These are phyloP conservation scores for Pyrenophora tritici-repentis DNA, from an alignment of 2,329 filamentous ascomycete genomes.

Conservation along the genomic window DNA sequence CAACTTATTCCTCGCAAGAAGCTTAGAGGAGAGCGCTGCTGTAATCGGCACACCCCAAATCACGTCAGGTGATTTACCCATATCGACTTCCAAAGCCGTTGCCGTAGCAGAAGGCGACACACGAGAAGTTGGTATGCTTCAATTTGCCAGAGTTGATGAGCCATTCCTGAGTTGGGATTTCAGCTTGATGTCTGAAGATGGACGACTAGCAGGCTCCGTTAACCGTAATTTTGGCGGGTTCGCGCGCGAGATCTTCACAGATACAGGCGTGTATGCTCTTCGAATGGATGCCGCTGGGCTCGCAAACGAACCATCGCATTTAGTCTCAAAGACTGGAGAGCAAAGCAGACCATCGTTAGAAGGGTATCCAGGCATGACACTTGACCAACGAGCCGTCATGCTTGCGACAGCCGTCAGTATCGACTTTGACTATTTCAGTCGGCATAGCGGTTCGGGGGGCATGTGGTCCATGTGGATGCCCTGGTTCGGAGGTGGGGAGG, in stretches of 20 bases:
- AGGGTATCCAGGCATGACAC: slow-evolving; percentile 59
- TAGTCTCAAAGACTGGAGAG: slow-evolving; percentile 47
- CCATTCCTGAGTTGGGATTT: slow-evolving; percentile 70
- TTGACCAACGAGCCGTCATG: slow-evolving; percentile 70
- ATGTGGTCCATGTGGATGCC: slow-evolving; percentile 59
- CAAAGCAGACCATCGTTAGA: slow-evolving; percentile 20
- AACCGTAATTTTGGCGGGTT: slow-evolving; percentile 68
- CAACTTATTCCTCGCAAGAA: slow-evolving; percentile 65
- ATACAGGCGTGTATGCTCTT: slow-evolving; percentile 67
- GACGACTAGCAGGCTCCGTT: slow-evolving; percentile 62
- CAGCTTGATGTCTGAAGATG: slow-evolving; percentile 58
- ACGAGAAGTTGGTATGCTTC: slow-evolving; percentile 55
- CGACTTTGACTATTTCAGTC: slow-evolving; percentile 71
- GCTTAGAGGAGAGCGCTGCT: slow-evolving; percentile 46
- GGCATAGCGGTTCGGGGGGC: slow-evolving; percentile 58
- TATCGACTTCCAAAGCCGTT: slow-evolving; percentile 57
- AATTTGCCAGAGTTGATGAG: slow-evolving; percentile 67
- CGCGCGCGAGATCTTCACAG: slow-evolving; percentile 67
- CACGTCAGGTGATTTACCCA: slow-evolving; percentile 51
- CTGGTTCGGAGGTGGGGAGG: slow-evolving; percentile 40
- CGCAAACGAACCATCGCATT: slow-evolving; percentile 45
- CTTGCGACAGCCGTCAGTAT: slow-evolving; percentile 68
- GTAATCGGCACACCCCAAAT: slow-evolving; percentile 48
- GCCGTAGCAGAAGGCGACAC: slow-evolving; percentile 47
- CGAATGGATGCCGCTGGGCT: slow-evolving; percentile 65